Percentiles rank a stretch among this genome's conserved stretches.
Evolutionary conservation across 768 basidiomycete genomes (phyloP).

Genomic region (Podaxis sp.): DNA sequence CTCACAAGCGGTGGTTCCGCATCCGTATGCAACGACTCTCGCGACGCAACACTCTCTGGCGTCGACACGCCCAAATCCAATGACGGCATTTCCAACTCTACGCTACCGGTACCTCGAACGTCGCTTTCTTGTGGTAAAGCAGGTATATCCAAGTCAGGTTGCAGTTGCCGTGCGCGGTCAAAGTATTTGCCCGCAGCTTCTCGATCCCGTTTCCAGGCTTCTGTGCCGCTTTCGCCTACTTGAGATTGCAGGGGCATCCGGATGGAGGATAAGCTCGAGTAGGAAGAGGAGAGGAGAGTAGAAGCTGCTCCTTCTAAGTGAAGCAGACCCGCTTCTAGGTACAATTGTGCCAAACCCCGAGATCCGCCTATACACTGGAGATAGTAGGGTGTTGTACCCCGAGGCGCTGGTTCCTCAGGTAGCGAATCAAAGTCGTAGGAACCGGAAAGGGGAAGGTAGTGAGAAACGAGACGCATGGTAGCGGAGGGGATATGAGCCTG

Average conservation of each 20-base stretch:
- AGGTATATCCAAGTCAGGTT: conserved; percentile 69
- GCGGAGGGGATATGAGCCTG: conserved; percentile 73
- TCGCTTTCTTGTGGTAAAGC: conserved; percentile 51
- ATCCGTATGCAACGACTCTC: conserved; percentile 33
- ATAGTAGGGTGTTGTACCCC: conserved; percentile 61
- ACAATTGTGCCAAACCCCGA: conserved; percentile 69
- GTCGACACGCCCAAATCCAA: conserved; percentile 46
- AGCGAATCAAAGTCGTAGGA: conserved; percentile 32
- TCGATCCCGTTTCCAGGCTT: conserved; percentile 74
- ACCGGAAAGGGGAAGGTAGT: conserved; percentile 64
- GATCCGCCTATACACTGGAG: conserved; percentile 64
- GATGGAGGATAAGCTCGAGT: conserved; percentile 75
- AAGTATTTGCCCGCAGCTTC: conserved; percentile 71
- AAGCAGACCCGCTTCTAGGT: conserved; percentile 74
- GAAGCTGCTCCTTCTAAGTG: conserved; percentile 81
- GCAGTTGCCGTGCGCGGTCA: conserved; percentile 60
- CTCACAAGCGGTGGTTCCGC: conserved; percentile 38
- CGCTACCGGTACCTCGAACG: conserved; percentile 21
- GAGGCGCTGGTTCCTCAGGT: conserved; percentile 36
- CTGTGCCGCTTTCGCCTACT: conserved; percentile 55
- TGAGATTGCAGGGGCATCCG: conserved; percentile 58
- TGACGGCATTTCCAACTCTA: conserved; percentile 65
- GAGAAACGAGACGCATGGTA: conserved; percentile 72
- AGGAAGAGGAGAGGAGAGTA: conserved; percentile 67
- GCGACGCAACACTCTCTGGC: conserved; percentile 34